These are phyloP conservation scores for Acanthamoeba lenticulata DNA, from an alignment of 208 protist genomes.

Conservation along the genomic window DNA sequence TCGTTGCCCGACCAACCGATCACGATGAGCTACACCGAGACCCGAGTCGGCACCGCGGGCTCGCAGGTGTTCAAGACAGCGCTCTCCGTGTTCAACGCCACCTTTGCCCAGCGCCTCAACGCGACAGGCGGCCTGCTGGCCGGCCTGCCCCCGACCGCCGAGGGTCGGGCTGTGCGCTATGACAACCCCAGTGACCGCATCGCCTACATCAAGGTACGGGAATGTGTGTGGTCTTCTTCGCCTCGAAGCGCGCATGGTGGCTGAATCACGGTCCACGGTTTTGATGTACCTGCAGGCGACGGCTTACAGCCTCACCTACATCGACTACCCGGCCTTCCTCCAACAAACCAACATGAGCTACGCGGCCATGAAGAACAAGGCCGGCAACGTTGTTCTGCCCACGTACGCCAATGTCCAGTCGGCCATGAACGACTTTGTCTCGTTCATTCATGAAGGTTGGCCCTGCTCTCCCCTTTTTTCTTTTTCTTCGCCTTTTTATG, in stretches of 20 bases:
- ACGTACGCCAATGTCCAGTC: neutral
- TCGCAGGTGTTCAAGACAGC: slow-evolving; percentile 46
- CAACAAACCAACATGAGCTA: neutral
- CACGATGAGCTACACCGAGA: slow-evolving; percentile 35
- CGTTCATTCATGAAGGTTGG: neutral
- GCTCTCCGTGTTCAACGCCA: neutral
- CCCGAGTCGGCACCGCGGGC: neutral
- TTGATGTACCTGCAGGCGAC: neutral
- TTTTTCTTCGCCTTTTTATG: neutral
- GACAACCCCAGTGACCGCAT: neutral
- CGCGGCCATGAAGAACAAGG: slow-evolving; percentile 32
- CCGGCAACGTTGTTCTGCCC: neutral
- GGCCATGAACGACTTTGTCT: slow-evolving; percentile 50
- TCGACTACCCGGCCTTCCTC: neutral
- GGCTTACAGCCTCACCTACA: neutral
- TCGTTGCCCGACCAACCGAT: neutral
- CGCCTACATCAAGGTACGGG: neutral
- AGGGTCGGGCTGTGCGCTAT: neutral
- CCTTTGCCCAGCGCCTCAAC: neutral
- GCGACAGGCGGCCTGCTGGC: neutral
- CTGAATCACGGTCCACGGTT: neutral
- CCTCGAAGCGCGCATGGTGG: neutral
- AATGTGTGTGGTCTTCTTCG: neutral
- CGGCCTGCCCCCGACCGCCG: neutral
- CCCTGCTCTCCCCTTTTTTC: neutral